A percentile compares a stretch with the other conserved stretches of the same genome.
Conservation (phyloP, 2,329 filamentous ascomycete species). For the Epicoccum nigrum region DNA sequence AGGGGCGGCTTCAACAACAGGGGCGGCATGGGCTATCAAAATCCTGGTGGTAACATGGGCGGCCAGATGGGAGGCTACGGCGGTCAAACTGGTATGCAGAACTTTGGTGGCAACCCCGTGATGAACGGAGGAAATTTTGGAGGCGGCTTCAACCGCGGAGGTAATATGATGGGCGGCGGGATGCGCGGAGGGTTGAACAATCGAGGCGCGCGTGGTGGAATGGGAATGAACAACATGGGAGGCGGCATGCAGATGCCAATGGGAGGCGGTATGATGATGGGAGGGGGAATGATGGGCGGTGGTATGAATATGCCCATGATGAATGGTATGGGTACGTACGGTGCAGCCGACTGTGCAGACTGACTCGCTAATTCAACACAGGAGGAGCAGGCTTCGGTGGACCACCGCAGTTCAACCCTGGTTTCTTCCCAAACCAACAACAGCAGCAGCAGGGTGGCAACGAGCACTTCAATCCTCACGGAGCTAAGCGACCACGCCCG, state of each 20-base stretch:
- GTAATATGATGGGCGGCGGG: constrained; percentile 46
- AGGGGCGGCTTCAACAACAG: constrained; percentile 42
- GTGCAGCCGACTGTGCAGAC: background rate
- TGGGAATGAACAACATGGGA: constrained; percentile 48
- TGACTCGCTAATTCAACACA: constrained; percentile 11
- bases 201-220: constrained; percentile 44
- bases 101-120: constrained; percentile 51
- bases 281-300: constrained; percentile 48
- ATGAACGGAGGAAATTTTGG: constrained; percentile 46
- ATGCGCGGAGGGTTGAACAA: constrained; percentile 57
- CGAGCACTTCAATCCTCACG: constrained; percentile 79
- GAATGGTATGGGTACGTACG: constrained; percentile 42
- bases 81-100: constrained; percentile 49
- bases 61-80: constrained; percentile 56
- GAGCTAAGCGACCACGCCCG: constrained; percentile 77
- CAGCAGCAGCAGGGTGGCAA: constrained; percentile 54
- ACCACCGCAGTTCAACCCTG: constrained; percentile 73
- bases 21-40: constrained; percentile 19
- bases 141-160: constrained; percentile 51
- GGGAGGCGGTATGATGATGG: constrained; percentile 56
- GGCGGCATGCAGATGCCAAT: constrained; percentile 44
- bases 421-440: constrained; percentile 65
- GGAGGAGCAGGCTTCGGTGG: constrained; percentile 62
- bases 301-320: constrained; percentile 50
- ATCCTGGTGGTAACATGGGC: constrained; percentile 41